Evolutionary conservation across 2,329 filamentous ascomycete genomes (phyloP).

Genomic region (Cercospora sesami): DNA sequence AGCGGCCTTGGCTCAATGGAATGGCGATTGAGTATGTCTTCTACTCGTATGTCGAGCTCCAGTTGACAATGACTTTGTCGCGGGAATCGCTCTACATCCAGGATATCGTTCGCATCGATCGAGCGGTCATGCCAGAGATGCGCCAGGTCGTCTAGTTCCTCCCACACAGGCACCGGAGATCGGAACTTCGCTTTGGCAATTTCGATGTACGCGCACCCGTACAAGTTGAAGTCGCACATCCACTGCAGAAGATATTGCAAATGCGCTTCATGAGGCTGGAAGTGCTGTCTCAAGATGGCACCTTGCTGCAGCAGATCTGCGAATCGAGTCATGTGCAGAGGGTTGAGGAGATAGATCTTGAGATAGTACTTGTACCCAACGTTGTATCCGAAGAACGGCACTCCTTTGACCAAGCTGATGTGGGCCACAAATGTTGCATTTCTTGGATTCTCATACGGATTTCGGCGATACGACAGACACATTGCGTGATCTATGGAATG

Average conservation of each 20-base stretch:
- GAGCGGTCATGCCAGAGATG: constrained; percentile 81
- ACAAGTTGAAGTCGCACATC: constrained; percentile 98
- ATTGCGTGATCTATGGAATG: constrained; percentile 88
- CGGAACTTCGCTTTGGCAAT: constrained; percentile 71
- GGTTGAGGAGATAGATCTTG: constrained; percentile 93
- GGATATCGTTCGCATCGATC: constrained; percentile 60
- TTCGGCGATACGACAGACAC: constrained; percentile 77
- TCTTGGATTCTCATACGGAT: constrained; percentile 62
- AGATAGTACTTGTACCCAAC: constrained; percentile 89
- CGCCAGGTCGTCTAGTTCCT: constrained; percentile 59
- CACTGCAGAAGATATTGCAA: constrained; percentile 90
- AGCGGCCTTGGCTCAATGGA: constrained; percentile 73
- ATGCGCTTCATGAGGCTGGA: constrained; percentile 94
- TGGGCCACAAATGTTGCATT: constrained; percentile 78
- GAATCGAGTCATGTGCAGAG: constrained; percentile 79
- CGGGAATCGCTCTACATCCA: constrained; percentile 64
- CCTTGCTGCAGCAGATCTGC: constrained; percentile 86
- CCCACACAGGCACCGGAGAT: constrained; percentile 68
- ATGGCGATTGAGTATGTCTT: constrained; percentile 80
- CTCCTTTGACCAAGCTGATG: constrained; percentile 86
- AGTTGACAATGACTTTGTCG: constrained; percentile 84
- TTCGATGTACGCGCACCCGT: constrained; percentile 84
- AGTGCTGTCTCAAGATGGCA: constrained; percentile 74
- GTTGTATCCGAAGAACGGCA: constrained; percentile 94
- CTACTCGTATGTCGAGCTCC: constrained; percentile 85